Percentiles rank a stretch among this genome's conserved stretches.
These are phyloP conservation scores for Entomortierella lignicola DNA, from an alignment of 192 early-diverging fungal genomes.

Conservation along the genomic window DNA sequence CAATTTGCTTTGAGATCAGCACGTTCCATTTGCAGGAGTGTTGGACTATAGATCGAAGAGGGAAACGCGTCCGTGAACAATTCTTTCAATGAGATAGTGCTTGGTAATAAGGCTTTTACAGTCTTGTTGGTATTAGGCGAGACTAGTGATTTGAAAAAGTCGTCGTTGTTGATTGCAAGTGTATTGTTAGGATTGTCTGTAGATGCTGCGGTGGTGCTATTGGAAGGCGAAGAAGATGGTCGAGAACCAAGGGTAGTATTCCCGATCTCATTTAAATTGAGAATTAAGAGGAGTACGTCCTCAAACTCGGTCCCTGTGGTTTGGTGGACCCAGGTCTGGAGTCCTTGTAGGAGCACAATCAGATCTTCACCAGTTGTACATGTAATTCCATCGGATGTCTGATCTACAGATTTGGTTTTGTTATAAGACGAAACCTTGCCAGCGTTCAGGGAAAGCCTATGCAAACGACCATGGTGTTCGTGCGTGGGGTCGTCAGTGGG, in stretches of 20 bases:
- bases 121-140: constrained; percentile 46
- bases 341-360: constrained; percentile 18
- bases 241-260: constrained; percentile 25
- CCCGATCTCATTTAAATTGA: constrained; percentile 43
- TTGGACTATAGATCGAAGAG: constrained; percentile 25
- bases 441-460: constrained; percentile 27
- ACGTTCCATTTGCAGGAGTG: constrained; percentile 16
- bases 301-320: constrained; percentile 13
- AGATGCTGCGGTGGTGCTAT: not conserved
- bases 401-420: constrained; percentile 1
- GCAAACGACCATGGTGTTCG: not conserved
- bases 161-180: constrained; percentile 17
- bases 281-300: constrained; percentile 30
- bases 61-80: constrained; percentile 35
- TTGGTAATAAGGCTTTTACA: constrained; percentile 25
- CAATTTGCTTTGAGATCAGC: constrained; percentile 15
- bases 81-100: constrained; percentile 28
- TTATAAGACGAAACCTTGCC: constrained; percentile 31
- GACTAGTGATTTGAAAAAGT: constrained; percentile 11
- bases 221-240: not conserved
- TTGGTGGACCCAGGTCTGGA: constrained; percentile 21
- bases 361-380: constrained; percentile 44
- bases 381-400: constrained; percentile 44
- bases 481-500: not conserved
- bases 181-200: not conserved